phyloP scores from a whole-genome alignment of 495 filamentous ascomycete genomes.

The Penicillium goetzii region DNA sequence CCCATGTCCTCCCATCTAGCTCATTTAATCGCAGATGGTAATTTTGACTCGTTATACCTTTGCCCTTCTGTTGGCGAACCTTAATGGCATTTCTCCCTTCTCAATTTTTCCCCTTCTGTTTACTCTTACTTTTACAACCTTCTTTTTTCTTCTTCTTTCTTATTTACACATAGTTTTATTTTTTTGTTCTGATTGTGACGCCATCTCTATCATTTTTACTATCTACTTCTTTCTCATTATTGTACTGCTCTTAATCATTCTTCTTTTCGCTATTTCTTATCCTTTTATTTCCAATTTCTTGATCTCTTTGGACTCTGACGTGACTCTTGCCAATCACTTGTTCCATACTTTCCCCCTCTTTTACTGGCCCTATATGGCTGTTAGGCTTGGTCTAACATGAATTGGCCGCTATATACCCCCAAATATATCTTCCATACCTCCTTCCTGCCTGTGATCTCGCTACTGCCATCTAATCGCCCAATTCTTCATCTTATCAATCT shows the following conservation, averaged over 20 bases:
- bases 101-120: slow-evolving; percentile 17
- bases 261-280: slow-evolving; percentile 18
- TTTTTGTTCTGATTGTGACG: slow-evolving; percentile 23
- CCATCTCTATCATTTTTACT: slow-evolving; percentile 22
- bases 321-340: slow-evolving; percentile 30
- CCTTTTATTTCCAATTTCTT: not conserved
- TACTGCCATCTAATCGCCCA: slow-evolving; percentile 34
- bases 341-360: slow-evolving; percentile 25
- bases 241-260: slow-evolving; percentile 42
- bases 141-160: slow-evolving; percentile 19
- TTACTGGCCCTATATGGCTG: slow-evolving; percentile 22
- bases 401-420: slow-evolving; percentile 20
- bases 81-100: slow-evolving; percentile 29
- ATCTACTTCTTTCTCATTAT: slow-evolving; percentile 13
- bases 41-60: slow-evolving; percentile 37
- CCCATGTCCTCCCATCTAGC: not conserved
- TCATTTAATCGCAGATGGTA: slow-evolving; percentile 22
- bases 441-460: slow-evolving; percentile 22
- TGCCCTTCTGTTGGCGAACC: slow-evolving; percentile 11
- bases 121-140: slow-evolving; percentile 27
- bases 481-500: slow-evolving; percentile 36
- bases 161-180: slow-evolving; percentile 24
- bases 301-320: slow-evolving; percentile 14
- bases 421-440: slow-evolving; percentile 28
- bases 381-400: not conserved